These are phyloP conservation scores for Dipteronia sinensis DNA, from an alignment of 345 rosid genomes.

Conservation along the genomic window DNA sequence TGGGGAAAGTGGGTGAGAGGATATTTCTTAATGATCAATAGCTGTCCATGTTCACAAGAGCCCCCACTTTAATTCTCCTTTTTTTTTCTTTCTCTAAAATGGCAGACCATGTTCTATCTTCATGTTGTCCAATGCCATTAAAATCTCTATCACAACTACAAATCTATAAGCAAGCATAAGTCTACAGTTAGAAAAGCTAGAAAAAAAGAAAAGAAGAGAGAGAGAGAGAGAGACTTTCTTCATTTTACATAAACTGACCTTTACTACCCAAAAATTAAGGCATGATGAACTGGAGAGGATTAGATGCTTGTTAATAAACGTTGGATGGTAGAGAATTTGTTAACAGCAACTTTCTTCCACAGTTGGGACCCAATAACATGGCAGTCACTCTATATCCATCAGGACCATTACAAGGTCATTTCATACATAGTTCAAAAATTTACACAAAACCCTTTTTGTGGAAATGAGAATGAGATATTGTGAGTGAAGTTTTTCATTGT, in stretches of 20 bases:
- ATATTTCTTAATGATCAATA: conserved; percentile 7
- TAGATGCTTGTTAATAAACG: background rate
- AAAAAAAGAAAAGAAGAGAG: background rate
- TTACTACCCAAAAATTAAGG: background rate
- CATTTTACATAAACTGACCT: background rate
- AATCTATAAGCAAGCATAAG: conserved; percentile 5
- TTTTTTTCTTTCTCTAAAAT: background rate
- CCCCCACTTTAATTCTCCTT: conserved; percentile 2
- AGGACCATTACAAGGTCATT: background rate
- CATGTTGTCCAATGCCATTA: conserved; percentile 10
- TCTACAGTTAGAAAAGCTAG: background rate
- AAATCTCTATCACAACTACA: background rate
- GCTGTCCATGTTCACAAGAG: conserved; percentile 9
- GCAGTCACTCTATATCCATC: background rate
- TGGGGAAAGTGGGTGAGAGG: background rate
- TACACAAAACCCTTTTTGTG: background rate
- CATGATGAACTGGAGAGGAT: background rate
- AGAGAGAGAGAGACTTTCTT: background rate
- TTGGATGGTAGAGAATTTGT: conserved; percentile 1
- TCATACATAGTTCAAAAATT: too few species aligned
- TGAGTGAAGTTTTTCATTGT: background rate
- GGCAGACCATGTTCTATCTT: conserved; percentile 11
- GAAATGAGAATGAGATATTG: background rate
- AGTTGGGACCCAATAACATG: conserved; percentile 12
- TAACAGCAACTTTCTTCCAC: background rate